phyloP scores from a whole-genome alignment of 176 grass and related monocot species.

The Saccharum spontaneum region DNA sequence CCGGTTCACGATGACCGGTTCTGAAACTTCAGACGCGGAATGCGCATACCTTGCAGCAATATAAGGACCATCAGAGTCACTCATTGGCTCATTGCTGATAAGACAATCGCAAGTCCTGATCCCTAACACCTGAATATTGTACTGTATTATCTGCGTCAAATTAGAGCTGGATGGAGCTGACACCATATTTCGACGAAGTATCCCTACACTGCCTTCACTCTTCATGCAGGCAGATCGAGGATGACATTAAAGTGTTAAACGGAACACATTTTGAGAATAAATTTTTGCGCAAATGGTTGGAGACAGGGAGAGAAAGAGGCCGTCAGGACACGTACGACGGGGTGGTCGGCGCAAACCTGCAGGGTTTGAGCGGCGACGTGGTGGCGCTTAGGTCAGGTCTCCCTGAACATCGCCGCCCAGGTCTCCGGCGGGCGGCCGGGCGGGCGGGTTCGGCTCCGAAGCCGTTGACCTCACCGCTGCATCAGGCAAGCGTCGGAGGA shows the following conservation, averaged over 20 bases:
- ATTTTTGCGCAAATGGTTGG: not conserved
- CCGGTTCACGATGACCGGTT: not conserved
- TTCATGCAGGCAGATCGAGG: not conserved
- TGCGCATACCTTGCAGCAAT: not conserved
- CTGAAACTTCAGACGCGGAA: constrained; percentile 3
- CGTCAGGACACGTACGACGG: not conserved
- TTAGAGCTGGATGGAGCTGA: not conserved
- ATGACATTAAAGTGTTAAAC: not conserved
- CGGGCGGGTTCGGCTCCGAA: not conserved
- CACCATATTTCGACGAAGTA: not conserved
- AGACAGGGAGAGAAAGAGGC: not conserved
- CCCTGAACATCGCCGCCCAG: not conserved
- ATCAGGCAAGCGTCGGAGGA: no score
- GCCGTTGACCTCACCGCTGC: not conserved
- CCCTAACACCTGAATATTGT: not conserved
- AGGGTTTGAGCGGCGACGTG: not conserved
- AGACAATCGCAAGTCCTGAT: not conserved
- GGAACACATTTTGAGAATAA: not conserved
- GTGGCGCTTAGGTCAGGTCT: not conserved
- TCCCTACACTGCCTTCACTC: not conserved
- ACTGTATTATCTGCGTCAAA: not conserved
- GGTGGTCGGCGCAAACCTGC: not conserved
- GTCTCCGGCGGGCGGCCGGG: not conserved
- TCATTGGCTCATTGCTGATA: not conserved
- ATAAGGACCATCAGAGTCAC: not conserved